A percentile compares a stretch with the other conserved stretches of the same genome.
These are phyloP conservation scores for Powellomyces hirtus DNA, from an alignment of 192 early-diverging fungal genomes.

Conservation along the genomic window DNA sequence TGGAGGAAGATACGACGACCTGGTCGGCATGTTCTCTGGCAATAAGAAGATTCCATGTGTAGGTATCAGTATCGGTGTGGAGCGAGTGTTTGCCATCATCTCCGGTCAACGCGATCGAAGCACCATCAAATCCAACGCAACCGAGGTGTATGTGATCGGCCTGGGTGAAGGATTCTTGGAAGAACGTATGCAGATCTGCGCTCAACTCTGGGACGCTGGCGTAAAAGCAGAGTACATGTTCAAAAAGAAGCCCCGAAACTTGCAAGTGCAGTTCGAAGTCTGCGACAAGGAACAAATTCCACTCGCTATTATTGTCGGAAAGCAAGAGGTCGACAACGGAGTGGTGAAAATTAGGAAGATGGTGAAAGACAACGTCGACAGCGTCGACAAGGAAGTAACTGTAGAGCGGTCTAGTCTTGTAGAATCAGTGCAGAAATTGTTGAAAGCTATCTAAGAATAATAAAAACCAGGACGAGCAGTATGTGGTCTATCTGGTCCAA, in stretches of 20 bases:
- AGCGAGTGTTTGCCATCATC: constrained; percentile 87
- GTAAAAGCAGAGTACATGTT: constrained; percentile 88
- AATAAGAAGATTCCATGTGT: constrained; percentile 89
- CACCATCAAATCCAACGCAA: constrained; percentile 65
- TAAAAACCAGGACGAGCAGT: no score
- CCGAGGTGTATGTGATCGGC: constrained; percentile 83
- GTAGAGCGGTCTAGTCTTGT: constrained; percentile 21
- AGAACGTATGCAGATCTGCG: constrained; percentile 83
- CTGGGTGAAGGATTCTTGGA: constrained; percentile 77
- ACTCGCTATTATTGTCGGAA: constrained; percentile 83
- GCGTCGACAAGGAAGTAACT: constrained; percentile 20
- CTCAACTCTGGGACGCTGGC: constrained; percentile 89
- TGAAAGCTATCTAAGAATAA: constrained; percentile 10
- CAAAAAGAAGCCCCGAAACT: constrained; percentile 80
- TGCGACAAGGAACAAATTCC: constrained; percentile 89
- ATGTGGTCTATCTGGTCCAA: no score
- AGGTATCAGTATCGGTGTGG: constrained; percentile 92
- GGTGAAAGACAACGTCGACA: not conserved
- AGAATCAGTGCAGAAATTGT: constrained; percentile 10
- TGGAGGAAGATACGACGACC: constrained; percentile 95
- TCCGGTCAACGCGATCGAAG: constrained; percentile 3
- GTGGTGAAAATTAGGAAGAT: constrained; percentile 77
- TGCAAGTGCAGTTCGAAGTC: constrained; percentile 72
- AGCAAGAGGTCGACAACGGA: constrained; percentile 74
- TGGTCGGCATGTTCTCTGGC: constrained; percentile 92